Evolutionary conservation across 139 green algal species (phyloP).

Genomic region (Chlamydomonas schloesseri): DNA sequence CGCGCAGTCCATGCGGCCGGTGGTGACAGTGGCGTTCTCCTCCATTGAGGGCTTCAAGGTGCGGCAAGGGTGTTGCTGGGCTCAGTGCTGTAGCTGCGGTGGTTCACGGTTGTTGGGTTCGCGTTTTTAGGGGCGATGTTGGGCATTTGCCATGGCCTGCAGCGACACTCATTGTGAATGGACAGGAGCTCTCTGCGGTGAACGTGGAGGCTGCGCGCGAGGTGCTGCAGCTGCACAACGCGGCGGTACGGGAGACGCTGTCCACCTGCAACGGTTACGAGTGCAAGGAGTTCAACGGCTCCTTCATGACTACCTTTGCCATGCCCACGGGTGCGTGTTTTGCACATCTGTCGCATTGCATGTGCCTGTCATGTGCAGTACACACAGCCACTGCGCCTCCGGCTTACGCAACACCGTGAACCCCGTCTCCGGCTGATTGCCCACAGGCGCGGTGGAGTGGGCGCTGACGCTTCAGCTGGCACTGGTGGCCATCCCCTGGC

Average conservation of each 20-base stretch:
- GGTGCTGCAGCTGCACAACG: slow-evolving; percentile 57
- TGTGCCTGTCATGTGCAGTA: too few relatives aligned
- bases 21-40: slow-evolving; percentile 54
- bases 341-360: not conserved
- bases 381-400: too few relatives aligned
- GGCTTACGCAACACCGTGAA: too few relatives aligned
- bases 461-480: slow-evolving; percentile 64
- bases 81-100: too few relatives aligned
- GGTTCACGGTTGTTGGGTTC: not conserved
- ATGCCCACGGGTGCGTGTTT: slow-evolving; percentile 2
- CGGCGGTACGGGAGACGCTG: slow-evolving; percentile 61
- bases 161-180: too few relatives aligned
- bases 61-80: not conserved
- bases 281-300: slow-evolving; percentile 69
- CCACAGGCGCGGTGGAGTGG: slow-evolving; percentile 54
- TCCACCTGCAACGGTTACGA: slow-evolving; percentile 61
- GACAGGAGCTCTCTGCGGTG: slow-evolving; percentile 29
- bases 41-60: slow-evolving; percentile 59
- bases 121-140: too few relatives aligned
- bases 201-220: slow-evolving; percentile 29
- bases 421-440: not conserved
- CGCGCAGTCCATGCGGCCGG: slow-evolving; percentile 10
- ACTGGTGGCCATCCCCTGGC: slow-evolving; percentile 57
- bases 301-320: slow-evolving; percentile 60
- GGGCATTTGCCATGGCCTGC: too few relatives aligned